Percentiles rank a stretch among this genome's conserved stretches.
These are phyloP conservation scores for Apostasia ramifera DNA, from an alignment of 106 monocot genomes.

Conservation along the genomic window DNA sequence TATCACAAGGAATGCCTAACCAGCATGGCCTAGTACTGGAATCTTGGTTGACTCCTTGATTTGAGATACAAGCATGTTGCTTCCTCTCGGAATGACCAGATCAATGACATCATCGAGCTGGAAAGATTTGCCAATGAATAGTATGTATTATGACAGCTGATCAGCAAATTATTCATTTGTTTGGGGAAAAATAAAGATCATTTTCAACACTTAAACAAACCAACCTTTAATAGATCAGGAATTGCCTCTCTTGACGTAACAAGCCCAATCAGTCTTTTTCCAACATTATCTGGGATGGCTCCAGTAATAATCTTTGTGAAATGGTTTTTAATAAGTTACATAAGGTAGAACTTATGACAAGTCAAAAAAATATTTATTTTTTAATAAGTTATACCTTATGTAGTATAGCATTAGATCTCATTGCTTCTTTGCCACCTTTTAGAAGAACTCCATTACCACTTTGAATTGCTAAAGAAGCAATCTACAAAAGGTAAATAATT, in stretches of 20 bases:
- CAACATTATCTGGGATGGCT: slow-evolving; percentile 63
- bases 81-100: slow-evolving; percentile 92
- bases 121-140: slow-evolving; percentile 4
- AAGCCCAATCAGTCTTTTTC: slow-evolving; percentile 70
- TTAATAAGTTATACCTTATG: slow-evolving; percentile 56
- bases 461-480: slow-evolving; percentile 84
- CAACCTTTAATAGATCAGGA: slow-evolving; percentile 80
- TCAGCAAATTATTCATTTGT: too few species aligned
- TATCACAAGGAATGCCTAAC: slow-evolving; percentile 16
- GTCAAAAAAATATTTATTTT: neutral
- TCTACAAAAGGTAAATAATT: slow-evolving; percentile 20
- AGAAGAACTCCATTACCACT: slow-evolving; percentile 95
- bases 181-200: neutral
- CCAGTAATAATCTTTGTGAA: slow-evolving; percentile 56
- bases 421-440: slow-evolving; percentile 97
- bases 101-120: slow-evolving; percentile 99
- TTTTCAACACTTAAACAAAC: slow-evolving; percentile 13
- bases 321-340: neutral
- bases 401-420: slow-evolving; percentile 80
- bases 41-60: slow-evolving; percentile 88
- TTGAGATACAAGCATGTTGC: slow-evolving; percentile 80
- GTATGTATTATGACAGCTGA: neutral
- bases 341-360: neutral
- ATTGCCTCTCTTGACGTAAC: slow-evolving; percentile 93
- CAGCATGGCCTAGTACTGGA: slow-evolving; percentile 92